Evolutionary conservation across 192 early-diverging fungal species (phyloP), one percentile per base, ranked within the genome.

Genomic region (Backusella morwellensis): DNA sequence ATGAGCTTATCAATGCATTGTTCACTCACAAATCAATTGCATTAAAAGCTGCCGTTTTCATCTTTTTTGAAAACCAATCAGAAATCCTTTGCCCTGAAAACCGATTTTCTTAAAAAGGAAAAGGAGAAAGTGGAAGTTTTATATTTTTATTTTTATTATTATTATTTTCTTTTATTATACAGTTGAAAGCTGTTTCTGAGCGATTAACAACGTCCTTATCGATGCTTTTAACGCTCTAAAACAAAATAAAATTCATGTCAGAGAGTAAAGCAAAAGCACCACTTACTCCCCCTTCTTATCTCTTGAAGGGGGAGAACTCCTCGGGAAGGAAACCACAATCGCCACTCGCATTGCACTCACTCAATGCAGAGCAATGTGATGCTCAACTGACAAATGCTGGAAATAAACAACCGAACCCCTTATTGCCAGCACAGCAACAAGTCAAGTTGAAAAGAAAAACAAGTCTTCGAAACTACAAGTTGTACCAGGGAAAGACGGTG

Each of bases 401-500:
- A 29, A 63, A 56, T 56, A 56, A 23, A 2, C 54, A 56, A 56
- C 21, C 9, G 9, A 23, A 56, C 8, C 2, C 54, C 8, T 56
- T 56, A 56, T 21, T 21, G 21, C 0, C 54, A 21, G 7, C 54
- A 56, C 11, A 29, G 11, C 21, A 63, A 29, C 56, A 29, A 14
- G 56, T 29, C 9, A 63, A 63, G 26, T 15, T 63, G 12, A 63
- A 63, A 29, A 23, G 56, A 29, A n/a, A 26, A 29, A 63, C 56
- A 29, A 63, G n/a, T 26, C 23, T 73, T 63, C 66, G 81, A 6
- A 81, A 84, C 66, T 87, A 87, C 70, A 78, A 87, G 66, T n/a
- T 82, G 4, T 87, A 81, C 73, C 78, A 80, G n/a, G 86, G 86
- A 29, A 74, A 77, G 72, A 91, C 86, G 80, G 78, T 86, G 50